Percentiles rank a stretch among this genome's conserved stretches.
phyloP scores from a whole-genome alignment of 106 monocot genomes.

The Hemerocallis citrina region DNA sequence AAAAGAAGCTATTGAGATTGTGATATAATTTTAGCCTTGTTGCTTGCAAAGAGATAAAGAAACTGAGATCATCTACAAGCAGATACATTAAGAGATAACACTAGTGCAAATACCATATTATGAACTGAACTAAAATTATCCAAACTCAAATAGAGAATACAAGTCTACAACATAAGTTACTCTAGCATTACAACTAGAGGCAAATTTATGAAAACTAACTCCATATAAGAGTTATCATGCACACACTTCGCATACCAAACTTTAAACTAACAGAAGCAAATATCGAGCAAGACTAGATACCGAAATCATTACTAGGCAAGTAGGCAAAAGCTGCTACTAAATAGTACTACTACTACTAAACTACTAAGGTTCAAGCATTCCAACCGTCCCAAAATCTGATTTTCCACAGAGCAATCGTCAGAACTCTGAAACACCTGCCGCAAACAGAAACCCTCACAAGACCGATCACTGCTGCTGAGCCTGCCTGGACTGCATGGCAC shows the following conservation, averaged over 20 bases:
- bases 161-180: slow-evolving; percentile 6
- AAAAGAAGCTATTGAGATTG: too few relatives aligned
- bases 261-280: not conserved
- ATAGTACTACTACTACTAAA: slow-evolving; percentile 2
- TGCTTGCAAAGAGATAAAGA: not conserved
- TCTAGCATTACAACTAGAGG: slow-evolving; percentile 14
- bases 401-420: not conserved
- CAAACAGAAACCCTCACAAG: slow-evolving; percentile 18
- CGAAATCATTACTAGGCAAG: slow-evolving; percentile 2
- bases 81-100: not conserved
- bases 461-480: slow-evolving; percentile 52
- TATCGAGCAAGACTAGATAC: slow-evolving; percentile 3
- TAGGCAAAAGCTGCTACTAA: slow-evolving; percentile 1
- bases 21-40: too few relatives aligned
- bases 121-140: not conserved
- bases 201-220: slow-evolving; percentile 1
- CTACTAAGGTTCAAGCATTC: slow-evolving; percentile 16
- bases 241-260: slow-evolving; percentile 8
- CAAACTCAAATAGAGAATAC: not conserved
- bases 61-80: too few relatives aligned
- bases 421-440: not conserved
- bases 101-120: not conserved
- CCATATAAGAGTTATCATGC: slow-evolving; percentile 12
- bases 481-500: slow-evolving; percentile 50
- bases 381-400: slow-evolving; percentile 12